phyloP scores from a whole-genome alignment of 225 moss, liverwort and hornwort genomes.

The Marchantia polymorpha region DNA sequence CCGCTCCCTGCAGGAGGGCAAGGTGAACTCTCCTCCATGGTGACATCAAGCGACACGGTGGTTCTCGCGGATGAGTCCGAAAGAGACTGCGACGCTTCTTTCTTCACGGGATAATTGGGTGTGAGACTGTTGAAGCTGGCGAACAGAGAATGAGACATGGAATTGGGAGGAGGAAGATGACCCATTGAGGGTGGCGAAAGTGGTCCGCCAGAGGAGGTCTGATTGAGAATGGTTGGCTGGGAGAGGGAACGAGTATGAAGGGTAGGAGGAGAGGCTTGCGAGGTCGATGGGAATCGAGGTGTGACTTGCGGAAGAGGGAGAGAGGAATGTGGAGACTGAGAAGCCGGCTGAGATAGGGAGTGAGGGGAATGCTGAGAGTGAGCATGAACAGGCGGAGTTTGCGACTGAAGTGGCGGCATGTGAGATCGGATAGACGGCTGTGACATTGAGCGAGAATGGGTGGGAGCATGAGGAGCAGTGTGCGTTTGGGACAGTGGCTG shows the following conservation, averaged over 20 bases:
- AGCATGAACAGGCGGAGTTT: slow-evolving; percentile 15
- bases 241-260: slow-evolving; percentile 21
- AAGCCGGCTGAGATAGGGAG: slow-evolving; percentile 11
- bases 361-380: slow-evolving; percentile 20
- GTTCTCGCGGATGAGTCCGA: slow-evolving; percentile 37
- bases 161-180: slow-evolving; percentile 17
- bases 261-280: not conserved
- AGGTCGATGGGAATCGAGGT: slow-evolving; percentile 18
- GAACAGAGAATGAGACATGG: slow-evolving; percentile 20
- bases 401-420: slow-evolving; percentile 21
- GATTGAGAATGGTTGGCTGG: slow-evolving; percentile 20
- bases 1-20: slow-evolving; percentile 19
- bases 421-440: slow-evolving; percentile 22
- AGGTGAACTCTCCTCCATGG: slow-evolving; percentile 38
- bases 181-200: slow-evolving; percentile 17
- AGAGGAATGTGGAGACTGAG: slow-evolving; percentile 21
- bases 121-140: slow-evolving; percentile 18
- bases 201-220: not conserved
- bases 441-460: slow-evolving; percentile 24
- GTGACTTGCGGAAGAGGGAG: slow-evolving; percentile 14
- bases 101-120: slow-evolving; percentile 30
- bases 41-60: slow-evolving; percentile 25
- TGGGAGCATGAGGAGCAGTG: slow-evolving; percentile 9
- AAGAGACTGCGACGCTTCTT: slow-evolving; percentile 29
- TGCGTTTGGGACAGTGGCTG: slow-evolving; percentile 14